Evolutionary conservation across 1,284 basidiomycete genomes (phyloP).

Genomic region (Ceratobasidium papillatum): DNA sequence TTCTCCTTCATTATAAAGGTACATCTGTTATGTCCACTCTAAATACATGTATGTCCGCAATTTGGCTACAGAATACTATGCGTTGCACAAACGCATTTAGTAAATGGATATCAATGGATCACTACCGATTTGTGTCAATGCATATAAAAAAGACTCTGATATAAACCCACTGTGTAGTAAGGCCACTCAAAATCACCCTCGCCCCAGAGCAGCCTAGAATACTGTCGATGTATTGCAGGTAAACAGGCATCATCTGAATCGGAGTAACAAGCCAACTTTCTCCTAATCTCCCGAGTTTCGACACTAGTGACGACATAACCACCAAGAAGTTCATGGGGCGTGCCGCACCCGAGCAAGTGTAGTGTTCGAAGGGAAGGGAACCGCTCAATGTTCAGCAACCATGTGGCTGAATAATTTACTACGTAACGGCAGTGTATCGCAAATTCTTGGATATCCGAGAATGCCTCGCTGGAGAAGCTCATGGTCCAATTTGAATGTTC

Average conservation of each 20-base stretch:
- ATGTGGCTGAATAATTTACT: not conserved
- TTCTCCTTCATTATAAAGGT: too few species aligned
- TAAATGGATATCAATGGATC: too few species aligned
- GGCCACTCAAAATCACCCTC: slow-evolving; percentile 9
- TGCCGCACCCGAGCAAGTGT: not conserved
- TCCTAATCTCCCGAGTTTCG: not conserved
- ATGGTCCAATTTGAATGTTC: too few species aligned
- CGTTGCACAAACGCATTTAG: too few species aligned
- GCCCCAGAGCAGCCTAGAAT: not conserved
- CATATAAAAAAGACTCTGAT: too few species aligned
- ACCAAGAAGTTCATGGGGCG: not conserved
- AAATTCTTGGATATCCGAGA: not conserved
- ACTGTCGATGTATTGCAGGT: not conserved
- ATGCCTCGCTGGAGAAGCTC: not conserved
- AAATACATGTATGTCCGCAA: too few species aligned
- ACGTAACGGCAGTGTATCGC: not conserved
- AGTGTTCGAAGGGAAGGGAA: slow-evolving; percentile 12
- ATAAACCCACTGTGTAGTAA: not conserved
- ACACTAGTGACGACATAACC: not conserved
- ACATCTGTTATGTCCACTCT: too few species aligned
- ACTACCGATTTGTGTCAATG: too few species aligned
- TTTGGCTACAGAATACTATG: too few species aligned
- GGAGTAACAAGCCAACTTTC: not conserved
- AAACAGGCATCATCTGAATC: too few species aligned
- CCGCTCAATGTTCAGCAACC: not conserved